These are phyloP conservation scores for Boehmeria nivea DNA, from an alignment of 306 rosid genomes.

Conservation along the genomic window DNA sequence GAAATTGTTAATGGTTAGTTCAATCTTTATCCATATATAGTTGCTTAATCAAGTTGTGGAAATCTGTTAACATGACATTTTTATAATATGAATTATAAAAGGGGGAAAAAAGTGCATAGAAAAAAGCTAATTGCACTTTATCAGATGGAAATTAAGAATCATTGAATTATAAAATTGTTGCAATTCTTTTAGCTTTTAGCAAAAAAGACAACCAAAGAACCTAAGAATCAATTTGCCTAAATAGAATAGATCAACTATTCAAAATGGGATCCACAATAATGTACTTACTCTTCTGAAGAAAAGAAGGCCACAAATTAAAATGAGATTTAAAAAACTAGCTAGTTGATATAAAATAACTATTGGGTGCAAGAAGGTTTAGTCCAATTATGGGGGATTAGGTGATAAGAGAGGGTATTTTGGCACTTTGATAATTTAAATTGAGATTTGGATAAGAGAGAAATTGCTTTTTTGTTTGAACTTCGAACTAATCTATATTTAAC, in stretches of 20 bases:
- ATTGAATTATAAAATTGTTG: neutral
- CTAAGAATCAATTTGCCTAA: neutral
- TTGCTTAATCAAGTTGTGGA: neutral
- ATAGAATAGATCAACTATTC: too few relatives aligned
- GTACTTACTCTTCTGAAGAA: neutral
- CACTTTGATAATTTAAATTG: neutral
- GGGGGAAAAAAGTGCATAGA: neutral
- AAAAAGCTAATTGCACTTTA: slow-evolving; percentile 8
- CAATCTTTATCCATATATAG: neutral
- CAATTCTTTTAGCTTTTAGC: neutral
- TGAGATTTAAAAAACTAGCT: neutral
- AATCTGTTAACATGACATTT: neutral
- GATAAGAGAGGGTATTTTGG: neutral
- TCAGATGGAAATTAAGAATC: slow-evolving; percentile 6
- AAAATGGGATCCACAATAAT: neutral
- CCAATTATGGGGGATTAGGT: slow-evolving; percentile 5
- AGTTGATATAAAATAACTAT: neutral
- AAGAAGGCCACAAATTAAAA: neutral
- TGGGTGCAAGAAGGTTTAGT: slow-evolving; percentile 9
- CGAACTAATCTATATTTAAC: slow-evolving; percentile 1
- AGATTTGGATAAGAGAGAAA: slow-evolving; percentile 8
- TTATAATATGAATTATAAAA: neutral
- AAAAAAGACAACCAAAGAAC: neutral
- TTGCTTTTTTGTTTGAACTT: neutral
- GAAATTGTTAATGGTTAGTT: slow-evolving; percentile 10